These are phyloP conservation scores for Eugenia klotzschiana DNA, from an alignment of 441 rosid species.

Conservation along the genomic window DNA sequence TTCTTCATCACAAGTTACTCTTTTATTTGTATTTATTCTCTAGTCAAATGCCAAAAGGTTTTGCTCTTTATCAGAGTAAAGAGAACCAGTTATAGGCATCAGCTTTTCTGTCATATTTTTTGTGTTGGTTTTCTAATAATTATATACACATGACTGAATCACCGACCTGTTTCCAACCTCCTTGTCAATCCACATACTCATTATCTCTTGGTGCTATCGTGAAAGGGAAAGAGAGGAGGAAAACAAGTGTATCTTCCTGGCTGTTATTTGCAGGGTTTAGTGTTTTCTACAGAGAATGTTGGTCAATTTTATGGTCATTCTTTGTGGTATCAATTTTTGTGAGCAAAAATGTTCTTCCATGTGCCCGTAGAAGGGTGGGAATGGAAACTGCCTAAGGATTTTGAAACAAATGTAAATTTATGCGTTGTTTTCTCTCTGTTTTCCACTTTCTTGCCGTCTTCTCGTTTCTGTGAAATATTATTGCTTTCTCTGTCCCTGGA, in stretches of 20 bases:
- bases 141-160: neutral
- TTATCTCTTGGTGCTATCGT: neutral
- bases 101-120: neutral
- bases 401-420: neutral
- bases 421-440: neutral
- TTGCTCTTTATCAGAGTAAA: neutral
- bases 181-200: neutral
- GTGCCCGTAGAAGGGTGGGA: neutral
- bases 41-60: neutral
- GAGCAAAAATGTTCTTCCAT: neutral
- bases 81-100: neutral
- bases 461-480: neutral
- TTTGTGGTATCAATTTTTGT: neutral
- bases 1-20: neutral
- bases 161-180: neutral
- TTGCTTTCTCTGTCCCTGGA: neutral
- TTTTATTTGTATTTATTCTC: neutral
- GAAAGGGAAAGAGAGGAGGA: neutral
- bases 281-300: neutral
- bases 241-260: neutral
- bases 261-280: neutral
- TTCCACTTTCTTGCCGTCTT: neutral
- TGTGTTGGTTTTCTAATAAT: neutral
- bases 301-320: neutral
- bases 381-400: neutral